Evolutionary conservation across 805 yeast genomes (phyloP), one percentile per base, ranked within the genome.

Genomic region (Barnettozyma salicaria): DNA sequence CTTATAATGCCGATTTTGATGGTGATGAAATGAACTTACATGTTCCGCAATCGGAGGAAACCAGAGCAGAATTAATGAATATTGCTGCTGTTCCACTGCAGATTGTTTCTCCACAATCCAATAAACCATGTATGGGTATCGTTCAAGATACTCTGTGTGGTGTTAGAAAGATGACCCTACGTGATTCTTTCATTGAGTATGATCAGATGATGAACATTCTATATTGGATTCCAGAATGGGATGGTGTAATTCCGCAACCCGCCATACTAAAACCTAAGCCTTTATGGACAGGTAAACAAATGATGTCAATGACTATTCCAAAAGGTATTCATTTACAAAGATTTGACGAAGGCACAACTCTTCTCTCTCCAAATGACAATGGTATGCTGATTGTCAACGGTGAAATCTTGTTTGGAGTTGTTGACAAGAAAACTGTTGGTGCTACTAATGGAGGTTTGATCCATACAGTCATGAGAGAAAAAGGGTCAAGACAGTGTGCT

Each of bases 21-120:
- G 99, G 99, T 73, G 99, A 92, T 65, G 99, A 92, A 67, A 92
- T 92, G 99, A 92, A 92, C 65, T 81, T 92, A 67, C 99, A 92
- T 58, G 41, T 38, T 30, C 41, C 99, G 4, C 99, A 92, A 61
- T 84, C 96, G 7, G 96, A 89, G 47, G 99, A 92, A 62, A 89
- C 98, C 0, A 77, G 97, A 58, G 96, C 98, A 1, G 99, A 92
- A 63, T 70, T 92, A 47, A 81, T 90, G 22, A 92, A 90, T 60
- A 76, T 92, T 53, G 88, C 97, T 66, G 95, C 97, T 5, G 99
- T 92, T 36, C 98, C 98, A 7, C 70, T 89, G 40, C 98, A 92
- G 64, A 92, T 92, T 71, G 96, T 92, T 27, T 88, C 97, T 13
- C 97, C 99, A 10, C 99, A 92, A 65, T 86, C 96, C 2, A 92